These are phyloP conservation scores for Microsporum canis DNA, from an alignment of 2,329 filamentous ascomycete genomes.

Conservation along the genomic window DNA sequence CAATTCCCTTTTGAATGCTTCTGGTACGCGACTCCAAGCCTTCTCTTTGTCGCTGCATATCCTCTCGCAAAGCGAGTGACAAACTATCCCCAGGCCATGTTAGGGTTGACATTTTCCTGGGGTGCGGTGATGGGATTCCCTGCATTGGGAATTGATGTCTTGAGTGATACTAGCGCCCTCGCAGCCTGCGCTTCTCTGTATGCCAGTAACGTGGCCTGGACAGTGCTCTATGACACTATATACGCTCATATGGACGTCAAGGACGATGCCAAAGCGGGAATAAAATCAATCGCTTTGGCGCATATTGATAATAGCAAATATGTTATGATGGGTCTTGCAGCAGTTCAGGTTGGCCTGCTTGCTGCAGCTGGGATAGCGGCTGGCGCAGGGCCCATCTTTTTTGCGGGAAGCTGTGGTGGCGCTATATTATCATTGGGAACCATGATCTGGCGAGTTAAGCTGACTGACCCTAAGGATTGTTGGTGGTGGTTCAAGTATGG, in stretches of 20 bases:
- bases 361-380: slow-evolving; percentile 35
- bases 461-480: slow-evolving; percentile 47
- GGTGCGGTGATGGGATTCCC: slow-evolving; percentile 40
- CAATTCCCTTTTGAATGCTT: slow-evolving; percentile 34
- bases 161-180: slow-evolving; percentile 28
- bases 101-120: slow-evolving; percentile 43
- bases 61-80: slow-evolving; percentile 44
- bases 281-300: slow-evolving; percentile 41
- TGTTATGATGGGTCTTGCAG: slow-evolving; percentile 32
- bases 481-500: slow-evolving; percentile 57
- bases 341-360: slow-evolving; percentile 33
- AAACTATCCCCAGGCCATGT: slow-evolving; percentile 42
- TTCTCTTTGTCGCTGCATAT: slow-evolving; percentile 38
- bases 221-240: slow-evolving; percentile 41
- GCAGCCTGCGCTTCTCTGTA: slow-evolving; percentile 34
- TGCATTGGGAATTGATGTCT: slow-evolving; percentile 36
- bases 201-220: slow-evolving; percentile 39
- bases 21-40: slow-evolving; percentile 34
- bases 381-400: slow-evolving; percentile 49
- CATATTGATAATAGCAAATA: slow-evolving; percentile 38
- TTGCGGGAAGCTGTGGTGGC: slow-evolving; percentile 47
- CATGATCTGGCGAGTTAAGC: slow-evolving; percentile 49
- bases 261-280: slow-evolving; percentile 40
- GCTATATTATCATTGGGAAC: slow-evolving; percentile 43
- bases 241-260: slow-evolving; percentile 44